Base-by-base conservation (phyloP, 1,284 basidiomycete species). In the Boletus smithii region DNA sequence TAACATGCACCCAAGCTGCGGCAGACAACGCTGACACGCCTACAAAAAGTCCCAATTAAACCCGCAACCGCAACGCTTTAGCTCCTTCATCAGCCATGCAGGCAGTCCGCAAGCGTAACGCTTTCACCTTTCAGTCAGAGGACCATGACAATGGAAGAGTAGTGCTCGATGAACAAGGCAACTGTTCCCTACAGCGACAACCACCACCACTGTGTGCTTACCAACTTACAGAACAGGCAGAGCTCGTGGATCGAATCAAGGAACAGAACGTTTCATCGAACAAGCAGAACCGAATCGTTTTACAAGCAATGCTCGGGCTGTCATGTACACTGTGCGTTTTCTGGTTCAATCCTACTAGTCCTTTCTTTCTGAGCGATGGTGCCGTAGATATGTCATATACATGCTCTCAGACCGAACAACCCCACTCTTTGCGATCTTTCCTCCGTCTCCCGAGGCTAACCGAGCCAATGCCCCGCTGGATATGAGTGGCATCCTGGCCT, bases 101-200 rank as follows among this genome's bases (percentile, higher is more conserved):
- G 41, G 33, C 53, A n/a, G 37, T 80, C 9, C 70, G 76, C 44
- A 69, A 68, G 55, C 67, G 78, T 41, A 67, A 67, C 27, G 70
- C 77, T 1, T 80, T 75, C 57, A 69, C 61, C 38, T 61, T 63
- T 31, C 45, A 56, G 48, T 46, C 57, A 51, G 69, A 71, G 10
- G 55, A 61, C 9, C 59, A 58, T 7, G 58, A 53, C 36, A 51
- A 59, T 3, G 62, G 63, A n/a, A 57, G 63, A 27, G 49, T 44
- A 13, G 62, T 80, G 29, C 61, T 79, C 18, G 76, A 80, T 42
- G 79, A 81, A 44, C 76, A 80, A 69, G 76, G 79, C 74, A 43
- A 44, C 56, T 30, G 4, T 10, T 2, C 2, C 23, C 11, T 4
- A 3, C 11, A 8, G 17, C 13, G 16, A 37, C 1, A 13, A 7